phyloP scores from a whole-genome alignment of 2,329 filamentous ascomycete genomes.

The Xylariomycetidae sp. region DNA sequence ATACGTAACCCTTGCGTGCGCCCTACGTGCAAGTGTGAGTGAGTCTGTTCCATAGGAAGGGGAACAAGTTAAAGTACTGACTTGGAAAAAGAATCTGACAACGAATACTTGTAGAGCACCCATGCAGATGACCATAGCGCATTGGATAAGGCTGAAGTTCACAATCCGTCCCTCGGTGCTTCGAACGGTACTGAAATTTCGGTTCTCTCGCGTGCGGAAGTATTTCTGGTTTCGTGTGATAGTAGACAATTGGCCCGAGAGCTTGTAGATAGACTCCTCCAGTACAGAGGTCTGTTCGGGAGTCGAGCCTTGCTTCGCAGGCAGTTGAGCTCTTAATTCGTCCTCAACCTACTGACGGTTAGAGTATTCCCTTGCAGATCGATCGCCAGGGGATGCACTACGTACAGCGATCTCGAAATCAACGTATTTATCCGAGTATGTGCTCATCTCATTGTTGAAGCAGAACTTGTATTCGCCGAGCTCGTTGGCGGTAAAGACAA shows the following conservation, averaged over 20 bases:
- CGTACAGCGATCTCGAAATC: slow-evolving; percentile 98
- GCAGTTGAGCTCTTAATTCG: slow-evolving; percentile 23
- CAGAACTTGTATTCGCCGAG: slow-evolving; percentile 92
- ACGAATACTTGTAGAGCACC: slow-evolving; percentile 94
- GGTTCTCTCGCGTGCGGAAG: slow-evolving; percentile 97
- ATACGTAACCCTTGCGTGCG: slow-evolving; percentile 66
- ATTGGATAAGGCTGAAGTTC: slow-evolving; percentile 95
- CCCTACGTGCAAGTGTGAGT: slow-evolving; percentile 36
- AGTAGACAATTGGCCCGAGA: slow-evolving; percentile 87
- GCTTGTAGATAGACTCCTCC: slow-evolving; percentile 92
- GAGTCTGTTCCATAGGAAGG: neutral
- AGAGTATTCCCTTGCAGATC: slow-evolving; percentile 10
- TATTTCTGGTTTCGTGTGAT: slow-evolving; percentile 98
- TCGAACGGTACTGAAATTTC: slow-evolving; percentile 96
- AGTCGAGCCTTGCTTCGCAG: slow-evolving; percentile 40
- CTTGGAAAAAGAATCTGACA: slow-evolving; percentile 98
- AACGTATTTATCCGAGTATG: slow-evolving; percentile 93
- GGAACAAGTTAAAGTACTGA: too few species aligned
- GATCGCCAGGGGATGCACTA: slow-evolving; percentile 29
- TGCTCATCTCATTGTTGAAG: slow-evolving; percentile 98
- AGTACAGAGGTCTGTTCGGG: slow-evolving; percentile 85
- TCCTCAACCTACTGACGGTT: slow-evolving; percentile 21
- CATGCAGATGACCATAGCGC: slow-evolving; percentile 89
- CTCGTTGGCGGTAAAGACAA: slow-evolving; percentile 90
- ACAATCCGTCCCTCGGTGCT: slow-evolving; percentile 95